Conservation (phyloP, 495 filamentous ascomycete genomes). For the Hypomontagnella monticulosa region DNA sequence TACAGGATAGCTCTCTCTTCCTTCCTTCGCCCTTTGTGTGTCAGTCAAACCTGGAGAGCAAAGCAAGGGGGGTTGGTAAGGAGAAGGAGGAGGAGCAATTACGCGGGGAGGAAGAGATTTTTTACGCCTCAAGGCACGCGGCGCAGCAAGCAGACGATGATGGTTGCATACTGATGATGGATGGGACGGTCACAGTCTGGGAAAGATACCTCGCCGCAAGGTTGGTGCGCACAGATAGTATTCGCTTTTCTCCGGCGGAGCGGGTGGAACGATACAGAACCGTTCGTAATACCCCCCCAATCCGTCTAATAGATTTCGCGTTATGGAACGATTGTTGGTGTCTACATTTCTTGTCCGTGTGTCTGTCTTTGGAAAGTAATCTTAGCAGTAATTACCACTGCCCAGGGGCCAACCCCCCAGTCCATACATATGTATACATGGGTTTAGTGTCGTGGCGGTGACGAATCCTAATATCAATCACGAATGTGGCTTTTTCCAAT, state of each 20-base stretch:
- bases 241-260: constrained; percentile 15
- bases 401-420: neutral
- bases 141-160: constrained; percentile 23
- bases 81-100: constrained; percentile 4
- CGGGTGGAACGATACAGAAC: constrained; percentile 11
- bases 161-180: constrained; percentile 26
- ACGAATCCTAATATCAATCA: constrained; percentile 15
- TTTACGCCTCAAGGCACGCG: constrained; percentile 25
- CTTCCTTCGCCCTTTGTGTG: constrained; percentile 17
- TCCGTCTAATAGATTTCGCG: constrained; percentile 36
- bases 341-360: neutral
- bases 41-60: neutral
- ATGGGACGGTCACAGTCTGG: constrained; percentile 19
- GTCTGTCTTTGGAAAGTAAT: neutral
- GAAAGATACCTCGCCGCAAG: constrained; percentile 32
- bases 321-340: constrained; percentile 20
- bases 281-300: constrained; percentile 7
- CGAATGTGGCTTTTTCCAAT: constrained; percentile 2
- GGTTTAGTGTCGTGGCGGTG: constrained; percentile 17
- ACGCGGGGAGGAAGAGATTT: neutral
- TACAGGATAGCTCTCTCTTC: constrained; percentile 30
- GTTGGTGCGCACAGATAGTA: constrained; percentile 26
- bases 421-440: neutral
- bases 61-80: neutral
- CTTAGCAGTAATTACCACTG: constrained; percentile 4